Base-by-base conservation (phyloP, 1,284 basidiomycete species). In the Cryptococcus sp. region DNA sequence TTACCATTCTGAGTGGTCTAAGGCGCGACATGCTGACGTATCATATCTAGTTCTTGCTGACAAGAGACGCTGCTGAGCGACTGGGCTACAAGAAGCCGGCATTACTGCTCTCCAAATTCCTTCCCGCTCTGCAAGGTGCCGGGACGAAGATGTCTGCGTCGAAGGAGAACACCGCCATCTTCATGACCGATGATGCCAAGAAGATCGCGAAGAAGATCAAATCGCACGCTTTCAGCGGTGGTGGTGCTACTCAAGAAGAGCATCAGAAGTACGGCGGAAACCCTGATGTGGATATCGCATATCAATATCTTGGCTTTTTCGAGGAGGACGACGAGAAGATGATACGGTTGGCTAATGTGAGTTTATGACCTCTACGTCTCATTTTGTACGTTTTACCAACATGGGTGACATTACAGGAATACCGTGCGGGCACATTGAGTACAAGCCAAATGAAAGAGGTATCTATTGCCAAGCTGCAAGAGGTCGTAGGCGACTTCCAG, bases 201-300 rank as follows among this genome's bases (percentile, higher is more conserved):
- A 89, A 94, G 79, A 97, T 99, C 81, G 96, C 97, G 82, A 98
- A 93, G 78, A 99, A 99, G 82, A 87, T 99, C 75, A 97, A 93
- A 75, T 88, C 84, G 70, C 90, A 94, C 70, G 92, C 89, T 2
- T 94, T 94, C 78, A 91, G 89, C 0, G 92, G 92, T 37, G 92
- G 92, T 52, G 34, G 84, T 73, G 94, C 94, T 77, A 95, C 92
- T 13, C 87, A 93, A 73, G 95, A 98, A 78, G 91, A 97, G 65
- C 96, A 99, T 77, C 78, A 92, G 62, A 82, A 82, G 69, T 78
- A 90, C 23, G 96, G 96, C 5, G 96, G 96, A 0, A 85, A 98
- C 77, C 88, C 93, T 0, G 93, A 98, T 61, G 92, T 99, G 38
- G 96, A 99, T 78, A 91, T 99, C 57, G 84, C 89, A 55, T 99